Base-by-base conservation (phyloP, 495 filamentous ascomycete genomes). In the Pyronema omphalodes region DNA sequence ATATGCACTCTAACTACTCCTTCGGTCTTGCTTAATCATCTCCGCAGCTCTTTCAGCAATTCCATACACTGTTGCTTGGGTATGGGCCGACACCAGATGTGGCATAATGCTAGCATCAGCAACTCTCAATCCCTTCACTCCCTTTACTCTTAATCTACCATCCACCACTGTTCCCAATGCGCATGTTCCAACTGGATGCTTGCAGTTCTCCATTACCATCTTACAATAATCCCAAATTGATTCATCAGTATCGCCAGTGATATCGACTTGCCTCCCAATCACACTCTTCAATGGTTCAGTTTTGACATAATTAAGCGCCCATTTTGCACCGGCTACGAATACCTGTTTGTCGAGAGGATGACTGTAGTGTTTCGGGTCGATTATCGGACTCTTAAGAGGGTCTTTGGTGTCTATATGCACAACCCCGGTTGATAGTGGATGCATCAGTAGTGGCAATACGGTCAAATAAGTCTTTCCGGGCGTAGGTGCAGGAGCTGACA, bases 91-190 rank as follows among this genome's bases (percentile, higher is more conserved):
- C 12, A 73, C 66, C 54, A 71, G 68, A 29, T 72, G 58, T 5
- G 80, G 81, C 18, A 81, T 68, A 44, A 80, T 74, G 58, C 78
- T 81, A 67, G 79, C 75, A 68, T 85, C 81, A 3, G 73, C 77
- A 4, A 84, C 71, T 8, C 81, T 71, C 56, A 85, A 63, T 0
- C 67, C 66, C 43, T 77, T 66, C 15, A 81, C 59, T 0, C 79
- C 81, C 6, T 70, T 60, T 0, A 84, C 70, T 33, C 70, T 68
- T 54, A 81, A 79, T 3, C 69, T 57, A 0, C 37, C 68, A 56
- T 83, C 78, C 23, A 84, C 77, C 6, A 70, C 77, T 43, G 57
- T 68, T 0, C 81, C 80, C 78, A 84, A 84, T 64, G 76, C 77
- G 36, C 69, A 70, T 1, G 79, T 82, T 0, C 78, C 76, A 12